Evolutionary conservation across 192 early-diverging fungal species (phyloP).

Genomic region (Coemansia sp.): DNA sequence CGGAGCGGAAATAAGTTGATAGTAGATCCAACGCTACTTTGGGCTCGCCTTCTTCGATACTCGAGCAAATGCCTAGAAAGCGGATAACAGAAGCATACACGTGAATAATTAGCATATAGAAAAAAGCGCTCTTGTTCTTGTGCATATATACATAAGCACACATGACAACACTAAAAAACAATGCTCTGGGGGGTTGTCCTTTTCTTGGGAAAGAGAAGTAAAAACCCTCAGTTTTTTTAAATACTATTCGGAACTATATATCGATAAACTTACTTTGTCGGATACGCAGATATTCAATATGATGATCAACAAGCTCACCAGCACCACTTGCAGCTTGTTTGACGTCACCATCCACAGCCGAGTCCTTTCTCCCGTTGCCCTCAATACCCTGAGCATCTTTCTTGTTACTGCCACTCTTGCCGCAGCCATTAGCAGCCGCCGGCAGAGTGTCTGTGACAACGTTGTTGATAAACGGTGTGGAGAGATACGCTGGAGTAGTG

Average conservation of each 20-base stretch:
- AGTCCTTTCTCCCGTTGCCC: constrained; percentile 12
- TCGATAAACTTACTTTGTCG: constrained; percentile 35
- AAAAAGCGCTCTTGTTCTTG: not conserved
- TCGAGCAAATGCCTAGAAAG: constrained; percentile 38
- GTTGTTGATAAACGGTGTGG: constrained; percentile 9
- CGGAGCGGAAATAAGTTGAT: constrained; percentile 40
- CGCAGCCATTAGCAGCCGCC: too few relatives aligned
- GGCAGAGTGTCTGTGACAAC: not conserved
- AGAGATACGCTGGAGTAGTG: constrained; percentile 25
- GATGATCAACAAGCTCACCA: constrained; percentile 41
- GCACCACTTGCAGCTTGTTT: constrained; percentile 6
- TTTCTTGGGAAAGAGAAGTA: too few relatives aligned
- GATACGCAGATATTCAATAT: constrained; percentile 49
- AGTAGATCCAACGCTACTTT: constrained; percentile 45
- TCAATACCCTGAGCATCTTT: not conserved
- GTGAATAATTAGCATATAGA: not conserved
- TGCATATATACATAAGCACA: not conserved
- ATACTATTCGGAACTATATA: too few relatives aligned
- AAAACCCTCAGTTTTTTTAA: too few relatives aligned
- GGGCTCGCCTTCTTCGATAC: constrained; percentile 45
- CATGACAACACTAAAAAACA: not conserved
- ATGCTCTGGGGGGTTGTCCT: too few relatives aligned
- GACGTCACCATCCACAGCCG: constrained; percentile 5
- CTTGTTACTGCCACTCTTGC: not conserved
- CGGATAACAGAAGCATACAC: constrained; percentile 5